Conservation (phyloP, 2,329 filamentous ascomycete species). For the Nothomitra cinnamomea region DNA sequence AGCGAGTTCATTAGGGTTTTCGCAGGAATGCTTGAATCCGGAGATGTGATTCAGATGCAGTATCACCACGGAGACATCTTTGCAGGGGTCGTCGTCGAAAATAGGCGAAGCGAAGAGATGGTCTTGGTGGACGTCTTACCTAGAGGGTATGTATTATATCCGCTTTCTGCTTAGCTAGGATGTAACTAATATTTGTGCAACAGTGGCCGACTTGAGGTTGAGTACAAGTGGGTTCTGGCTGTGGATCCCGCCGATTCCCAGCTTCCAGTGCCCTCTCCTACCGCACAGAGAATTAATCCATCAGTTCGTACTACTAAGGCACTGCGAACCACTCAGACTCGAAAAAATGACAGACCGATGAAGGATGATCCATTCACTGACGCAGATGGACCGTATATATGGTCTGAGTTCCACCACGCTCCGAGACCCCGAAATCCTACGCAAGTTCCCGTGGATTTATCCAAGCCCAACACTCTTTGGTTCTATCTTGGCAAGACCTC, state of each 20-base stretch:
- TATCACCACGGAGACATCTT: slow-evolving; percentile 74
- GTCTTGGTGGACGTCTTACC: slow-evolving; percentile 72
- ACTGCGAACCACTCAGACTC: neutral
- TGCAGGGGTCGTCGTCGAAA: slow-evolving; percentile 75
- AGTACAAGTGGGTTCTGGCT: slow-evolving; percentile 34
- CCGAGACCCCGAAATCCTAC: slow-evolving; percentile 38
- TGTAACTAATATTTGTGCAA: neutral
- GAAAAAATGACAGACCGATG: slow-evolving; percentile 15
- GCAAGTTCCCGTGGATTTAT: slow-evolving; percentile 54
- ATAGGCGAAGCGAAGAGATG: slow-evolving; percentile 55
- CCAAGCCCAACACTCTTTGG: slow-evolving; percentile 63
- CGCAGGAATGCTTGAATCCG: slow-evolving; percentile 48
- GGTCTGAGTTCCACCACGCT: slow-evolving; percentile 62
- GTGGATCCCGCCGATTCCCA: slow-evolving; percentile 31
- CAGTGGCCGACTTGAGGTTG: slow-evolving; percentile 59
- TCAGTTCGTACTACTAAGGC: neutral
- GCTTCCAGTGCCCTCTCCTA: slow-evolving; percentile 23
- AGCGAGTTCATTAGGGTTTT: slow-evolving; percentile 51
- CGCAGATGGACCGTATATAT: slow-evolving; percentile 37
- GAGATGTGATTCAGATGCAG: slow-evolving; percentile 77
- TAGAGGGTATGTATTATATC: slow-evolving; percentile 43
- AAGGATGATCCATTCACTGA: slow-evolving; percentile 22
- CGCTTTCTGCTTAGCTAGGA: slow-evolving; percentile 3
- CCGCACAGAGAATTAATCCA: slow-evolving; percentile 1
- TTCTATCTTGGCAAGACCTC: slow-evolving; percentile 74